Evolutionary conservation across 495 filamentous ascomycete genomes (phyloP).

Genomic region (Trichoderma parareesei): DNA sequence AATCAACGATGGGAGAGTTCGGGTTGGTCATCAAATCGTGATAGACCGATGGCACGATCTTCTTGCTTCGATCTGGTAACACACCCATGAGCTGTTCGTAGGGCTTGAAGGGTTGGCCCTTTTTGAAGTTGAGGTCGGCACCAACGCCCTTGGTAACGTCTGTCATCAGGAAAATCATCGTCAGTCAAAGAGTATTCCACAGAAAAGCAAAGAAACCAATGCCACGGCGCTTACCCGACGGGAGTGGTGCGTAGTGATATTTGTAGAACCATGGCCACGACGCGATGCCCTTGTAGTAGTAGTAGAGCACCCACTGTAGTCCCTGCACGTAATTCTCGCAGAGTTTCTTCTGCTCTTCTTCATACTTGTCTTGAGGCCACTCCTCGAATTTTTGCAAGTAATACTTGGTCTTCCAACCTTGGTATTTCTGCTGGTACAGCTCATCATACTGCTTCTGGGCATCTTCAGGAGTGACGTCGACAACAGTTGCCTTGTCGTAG

Average conservation of each 20-base stretch:
- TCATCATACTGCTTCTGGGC: constrained; percentile 65
- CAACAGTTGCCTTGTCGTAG: constrained; percentile 80
- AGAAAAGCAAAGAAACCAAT: not conserved
- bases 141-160: constrained; percentile 84
- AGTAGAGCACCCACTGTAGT: constrained; percentile 95
- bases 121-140: constrained; percentile 82
- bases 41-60: constrained; percentile 83
- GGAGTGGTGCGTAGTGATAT: constrained; percentile 98
- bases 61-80: constrained; percentile 91
- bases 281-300: constrained; percentile 94
- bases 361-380: constrained; percentile 71
- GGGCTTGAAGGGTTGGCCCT: constrained; percentile 89
- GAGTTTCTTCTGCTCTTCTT: constrained; percentile 71
- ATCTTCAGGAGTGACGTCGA: constrained; percentile 73
- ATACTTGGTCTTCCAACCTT: constrained; percentile 87
- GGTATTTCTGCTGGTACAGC: constrained; percentile 81
- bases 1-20: constrained; percentile 93
- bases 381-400: constrained; percentile 77
- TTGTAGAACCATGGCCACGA: constrained; percentile 98
- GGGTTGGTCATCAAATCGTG: constrained; percentile 85
- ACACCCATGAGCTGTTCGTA: constrained; percentile 99
- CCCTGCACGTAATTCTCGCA: constrained; percentile 97
- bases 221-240: constrained; percentile 50
- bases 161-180: constrained; percentile 20
- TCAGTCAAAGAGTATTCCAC: constrained; percentile 10